Evolutionary conservation across 2,329 filamentous ascomycete species (phyloP).

Genomic region (Cadophora luteo-olivacea): DNA sequence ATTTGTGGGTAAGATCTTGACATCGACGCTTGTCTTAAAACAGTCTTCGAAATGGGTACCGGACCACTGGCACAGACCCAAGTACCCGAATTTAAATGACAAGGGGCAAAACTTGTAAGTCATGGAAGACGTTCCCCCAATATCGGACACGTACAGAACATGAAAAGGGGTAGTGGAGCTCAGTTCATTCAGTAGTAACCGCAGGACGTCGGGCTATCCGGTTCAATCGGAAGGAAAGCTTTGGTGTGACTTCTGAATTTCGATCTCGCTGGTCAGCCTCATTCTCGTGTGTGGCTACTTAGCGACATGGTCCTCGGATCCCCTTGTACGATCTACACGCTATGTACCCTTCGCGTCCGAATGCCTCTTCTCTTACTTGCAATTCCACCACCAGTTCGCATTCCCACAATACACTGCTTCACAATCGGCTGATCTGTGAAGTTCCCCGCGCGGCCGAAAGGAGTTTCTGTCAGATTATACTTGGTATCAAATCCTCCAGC

Average conservation of each 20-base stretch:
- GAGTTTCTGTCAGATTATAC: slow-evolving; percentile 39
- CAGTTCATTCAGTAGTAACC: not conserved
- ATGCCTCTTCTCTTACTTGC: slow-evolving; percentile 16
- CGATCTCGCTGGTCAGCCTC: not conserved
- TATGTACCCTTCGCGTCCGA: not conserved
- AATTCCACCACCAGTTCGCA: slow-evolving; percentile 24
- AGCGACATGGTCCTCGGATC: not conserved
- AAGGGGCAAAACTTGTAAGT: not conserved
- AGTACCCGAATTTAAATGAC: not conserved
- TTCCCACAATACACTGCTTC: slow-evolving; percentile 33
- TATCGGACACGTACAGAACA: not conserved
- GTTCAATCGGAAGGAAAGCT: not conserved
- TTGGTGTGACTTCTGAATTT: too few relatives aligned
- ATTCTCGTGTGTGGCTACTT: not conserved
- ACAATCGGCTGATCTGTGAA: slow-evolving; percentile 35
- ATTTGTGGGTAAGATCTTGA: not conserved
- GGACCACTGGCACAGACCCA: not conserved
- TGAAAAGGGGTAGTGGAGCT: not conserved
- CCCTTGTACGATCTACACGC: not conserved
- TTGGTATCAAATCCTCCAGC: slow-evolving; percentile 45
- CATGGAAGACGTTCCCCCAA: not conserved
- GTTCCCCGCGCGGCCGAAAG: slow-evolving; percentile 32
- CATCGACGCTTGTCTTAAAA: not conserved
- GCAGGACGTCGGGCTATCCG: too few relatives aligned
- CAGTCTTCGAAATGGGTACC: not conserved